Conservation (phyloP, 2,329 filamentous ascomycete genomes). For the Curvularia spicifera region DNA sequence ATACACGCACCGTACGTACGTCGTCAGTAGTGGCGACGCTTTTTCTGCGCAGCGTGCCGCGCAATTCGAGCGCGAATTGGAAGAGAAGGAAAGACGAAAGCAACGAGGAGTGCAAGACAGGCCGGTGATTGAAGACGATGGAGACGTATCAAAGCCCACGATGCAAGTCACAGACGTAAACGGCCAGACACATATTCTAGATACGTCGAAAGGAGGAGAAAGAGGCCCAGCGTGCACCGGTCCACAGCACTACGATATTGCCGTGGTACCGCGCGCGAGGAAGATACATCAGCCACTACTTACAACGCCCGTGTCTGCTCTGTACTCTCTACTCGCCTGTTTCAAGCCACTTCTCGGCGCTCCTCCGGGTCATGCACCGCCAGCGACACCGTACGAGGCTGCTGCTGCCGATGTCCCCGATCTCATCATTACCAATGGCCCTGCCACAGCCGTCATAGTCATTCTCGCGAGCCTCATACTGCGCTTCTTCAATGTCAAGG, state of each 20-base stretch:
- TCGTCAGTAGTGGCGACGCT: constrained; percentile 77
- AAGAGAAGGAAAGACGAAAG: constrained; percentile 22
- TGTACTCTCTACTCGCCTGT: constrained; percentile 70
- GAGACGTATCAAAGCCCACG: not conserved
- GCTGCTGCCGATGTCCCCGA: constrained; percentile 64
- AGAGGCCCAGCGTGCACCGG: constrained; percentile 22
- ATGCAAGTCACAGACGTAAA: constrained; percentile 14
- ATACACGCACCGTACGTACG: constrained; percentile 75
- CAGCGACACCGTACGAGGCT: constrained; percentile 24
- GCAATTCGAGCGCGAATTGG: constrained; percentile 65
- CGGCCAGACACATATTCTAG: not conserved
- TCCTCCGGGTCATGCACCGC: constrained; percentile 12
- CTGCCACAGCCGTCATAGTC: constrained; percentile 84
- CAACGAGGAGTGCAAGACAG: constrained; percentile 7
- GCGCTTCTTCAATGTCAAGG: constrained; percentile 57
- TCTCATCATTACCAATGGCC: constrained; percentile 84
- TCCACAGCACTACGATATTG: constrained; percentile 64
- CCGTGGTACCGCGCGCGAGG: constrained; percentile 76
- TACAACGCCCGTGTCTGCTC: constrained; percentile 72
- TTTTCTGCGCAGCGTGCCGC: constrained; percentile 69
- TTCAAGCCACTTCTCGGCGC: constrained; percentile 60
- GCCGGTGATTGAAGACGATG: not conserved
- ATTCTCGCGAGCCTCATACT: constrained; percentile 63
- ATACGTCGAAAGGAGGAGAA: not conserved
- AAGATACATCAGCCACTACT: constrained; percentile 80